Base-by-base conservation (phyloP, 176 grass and related monocot genomes). In the Pharus latifolius region DNA sequence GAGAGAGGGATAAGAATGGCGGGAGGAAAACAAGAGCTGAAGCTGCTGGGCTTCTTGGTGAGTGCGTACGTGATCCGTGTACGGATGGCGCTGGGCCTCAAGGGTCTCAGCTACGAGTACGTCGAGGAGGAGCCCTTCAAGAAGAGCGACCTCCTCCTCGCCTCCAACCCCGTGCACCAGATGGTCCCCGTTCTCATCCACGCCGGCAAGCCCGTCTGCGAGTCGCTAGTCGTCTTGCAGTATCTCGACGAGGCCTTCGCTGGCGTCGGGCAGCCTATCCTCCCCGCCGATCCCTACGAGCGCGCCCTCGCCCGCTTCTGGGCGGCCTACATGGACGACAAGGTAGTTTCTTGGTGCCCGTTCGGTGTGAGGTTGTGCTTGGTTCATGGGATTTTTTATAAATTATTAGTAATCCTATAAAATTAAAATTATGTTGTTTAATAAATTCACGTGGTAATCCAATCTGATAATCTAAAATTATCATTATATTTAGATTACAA, bases 141-240 rank as follows among this genome's bases (percentile, higher is more conserved):
- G 28, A 82, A 75, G 49, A 82, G 79, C 40, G 23, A 72, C 8
- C 37, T 60, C n/a, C 56, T 82, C 7, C 45, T 82, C 7, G 13
- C 48, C 14, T 68, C 20, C 35, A 82, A 82, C 70, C 79, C 79
- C 9, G 38, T 82, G 45, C 43, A 82, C 59, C 67, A 82, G 32
- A 75, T 66, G 48, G 56, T 82, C 3, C 79, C 79, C 2, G 70
- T 82, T 22, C 40, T 82, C 42, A 65, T 82, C 64, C 79, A 82
- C 59, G 57, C 49, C 5, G 59, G 49, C 18, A 57, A 9, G 63
- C 48, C 70, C 8, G 15, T 82, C 25, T 63, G 35, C 2, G 70
- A 75, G 46, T 82, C 79, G 5, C 41, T 67, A 17, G 35, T 82
- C 25, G 75, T 82, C 26, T 3, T 82, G 1, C 48, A 82, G 70